phyloP scores from a whole-genome alignment of 768 basidiomycete genomes.

The Chalciporus chontae region DNA sequence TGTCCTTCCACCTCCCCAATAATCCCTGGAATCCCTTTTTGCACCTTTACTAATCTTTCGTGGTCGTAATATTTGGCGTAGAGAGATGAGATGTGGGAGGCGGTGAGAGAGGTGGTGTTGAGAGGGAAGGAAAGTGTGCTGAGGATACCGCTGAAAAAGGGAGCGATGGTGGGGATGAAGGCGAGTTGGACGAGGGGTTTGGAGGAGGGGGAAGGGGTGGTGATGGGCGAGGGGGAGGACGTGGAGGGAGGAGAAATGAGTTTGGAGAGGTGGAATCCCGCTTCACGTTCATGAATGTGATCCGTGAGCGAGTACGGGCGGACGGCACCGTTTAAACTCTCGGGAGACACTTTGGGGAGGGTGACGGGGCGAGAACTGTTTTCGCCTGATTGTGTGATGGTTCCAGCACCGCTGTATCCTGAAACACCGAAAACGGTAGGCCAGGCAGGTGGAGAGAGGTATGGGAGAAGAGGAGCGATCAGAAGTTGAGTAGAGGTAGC shows the following conservation, averaged over 20 bases:
- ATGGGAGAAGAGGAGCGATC: slow-evolving; percentile 80
- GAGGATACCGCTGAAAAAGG: slow-evolving; percentile 97
- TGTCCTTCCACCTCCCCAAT: slow-evolving; percentile 72
- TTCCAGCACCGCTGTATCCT: slow-evolving; percentile 95
- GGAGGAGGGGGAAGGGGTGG: not conserved
- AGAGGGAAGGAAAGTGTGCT: slow-evolving; percentile 85
- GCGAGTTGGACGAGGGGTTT: slow-evolving; percentile 53
- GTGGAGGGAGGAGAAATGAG: slow-evolving; percentile 36
- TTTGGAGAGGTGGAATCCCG: slow-evolving; percentile 73
- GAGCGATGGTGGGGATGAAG: slow-evolving; percentile 83
- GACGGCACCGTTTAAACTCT: slow-evolving; percentile 70
- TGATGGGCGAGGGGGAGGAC: not conserved
- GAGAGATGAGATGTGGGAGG: slow-evolving; percentile 64
- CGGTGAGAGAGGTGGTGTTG: slow-evolving; percentile 52
- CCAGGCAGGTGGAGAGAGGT: slow-evolving; percentile 52
- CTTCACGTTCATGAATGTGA: slow-evolving; percentile 98
- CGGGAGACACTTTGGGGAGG: slow-evolving; percentile 76
- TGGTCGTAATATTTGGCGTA: slow-evolving; percentile 75
- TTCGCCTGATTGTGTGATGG: slow-evolving; percentile 61
- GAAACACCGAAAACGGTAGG: slow-evolving; percentile 92
- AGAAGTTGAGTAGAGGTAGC: slow-evolving; percentile 92
- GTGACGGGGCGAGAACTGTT: slow-evolving; percentile 65
- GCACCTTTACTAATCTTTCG: slow-evolving; percentile 70
- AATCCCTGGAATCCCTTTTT: slow-evolving; percentile 69
- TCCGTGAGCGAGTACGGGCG: slow-evolving; percentile 90